phyloP scores from a whole-genome alignment of 192 early-diverging fungal species.

The Backusella circina region DNA sequence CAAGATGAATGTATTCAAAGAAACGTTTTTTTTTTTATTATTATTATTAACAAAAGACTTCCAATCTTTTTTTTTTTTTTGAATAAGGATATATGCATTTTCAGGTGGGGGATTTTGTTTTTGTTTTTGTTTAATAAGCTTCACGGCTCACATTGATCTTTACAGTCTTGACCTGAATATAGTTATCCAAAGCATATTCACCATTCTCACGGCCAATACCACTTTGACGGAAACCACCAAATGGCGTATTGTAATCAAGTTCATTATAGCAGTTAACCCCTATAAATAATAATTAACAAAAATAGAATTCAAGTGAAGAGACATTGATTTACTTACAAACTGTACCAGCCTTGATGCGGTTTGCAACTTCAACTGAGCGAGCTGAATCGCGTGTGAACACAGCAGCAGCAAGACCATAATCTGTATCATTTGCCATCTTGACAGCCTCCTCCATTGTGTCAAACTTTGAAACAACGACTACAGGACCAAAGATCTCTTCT shows the following conservation, averaged over 20 bases:
- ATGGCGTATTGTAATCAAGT: slow-evolving; percentile 29
- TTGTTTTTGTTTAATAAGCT: background rate
- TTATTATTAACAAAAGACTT: background rate
- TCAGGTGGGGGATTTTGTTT: background rate
- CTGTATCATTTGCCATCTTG: slow-evolving; percentile 63
- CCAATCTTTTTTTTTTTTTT: background rate
- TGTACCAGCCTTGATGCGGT: slow-evolving; percentile 50
- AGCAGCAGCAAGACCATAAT: slow-evolving; percentile 71
- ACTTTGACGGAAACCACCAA: slow-evolving; percentile 71
- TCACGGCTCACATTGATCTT: slow-evolving; percentile 17
- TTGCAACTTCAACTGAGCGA: slow-evolving; percentile 50
- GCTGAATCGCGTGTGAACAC: slow-evolving; percentile 68
- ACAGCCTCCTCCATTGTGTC: slow-evolving; percentile 68
- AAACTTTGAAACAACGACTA: slow-evolving; percentile 73
- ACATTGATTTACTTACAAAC: slow-evolving; percentile 37
- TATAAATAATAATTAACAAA: background rate
- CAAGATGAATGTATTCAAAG: too few relatives aligned
- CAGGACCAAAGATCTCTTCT: slow-evolving; percentile 88
- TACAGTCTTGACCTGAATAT: slow-evolving; percentile 33
- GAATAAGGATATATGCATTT: background rate
- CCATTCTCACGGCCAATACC: slow-evolving; percentile 65
- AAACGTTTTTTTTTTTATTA: background rate
- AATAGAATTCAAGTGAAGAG: background rate
- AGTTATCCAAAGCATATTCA: slow-evolving; percentile 49
- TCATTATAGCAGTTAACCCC: slow-evolving; percentile 22